phyloP scores from a whole-genome alignment of 164 flowering plant species.

The Chimonanthus praecox region DNA sequence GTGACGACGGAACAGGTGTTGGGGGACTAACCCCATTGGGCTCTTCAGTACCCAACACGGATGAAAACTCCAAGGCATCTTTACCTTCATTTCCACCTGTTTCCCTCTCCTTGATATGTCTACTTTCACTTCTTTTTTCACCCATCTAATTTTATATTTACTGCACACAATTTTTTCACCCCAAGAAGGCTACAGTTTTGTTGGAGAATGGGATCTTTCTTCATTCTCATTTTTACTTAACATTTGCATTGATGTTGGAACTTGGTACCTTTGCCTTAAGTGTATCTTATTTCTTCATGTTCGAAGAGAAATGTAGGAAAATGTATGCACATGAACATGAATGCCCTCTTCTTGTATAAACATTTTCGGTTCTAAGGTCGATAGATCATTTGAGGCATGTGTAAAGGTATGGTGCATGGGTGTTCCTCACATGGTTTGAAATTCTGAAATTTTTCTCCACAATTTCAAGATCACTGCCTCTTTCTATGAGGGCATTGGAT shows the following conservation, averaged over 20 bases:
- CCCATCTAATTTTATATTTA: background rate
- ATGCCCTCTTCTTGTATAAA: background rate
- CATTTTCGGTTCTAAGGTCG: background rate
- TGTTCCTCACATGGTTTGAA: background rate
- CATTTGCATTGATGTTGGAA: background rate
- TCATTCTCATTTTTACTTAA: background rate
- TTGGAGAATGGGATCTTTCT: background rate
- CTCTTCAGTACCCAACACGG: background rate
- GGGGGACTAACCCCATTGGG: constrained; percentile 5
- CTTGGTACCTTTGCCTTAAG: background rate
- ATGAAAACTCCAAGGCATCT: background rate
- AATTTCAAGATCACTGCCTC: no score
- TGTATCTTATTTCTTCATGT: no score
- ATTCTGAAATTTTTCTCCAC: background rate
- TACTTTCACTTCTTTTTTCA: background rate
- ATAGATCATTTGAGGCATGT: background rate
- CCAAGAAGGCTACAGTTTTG: background rate
- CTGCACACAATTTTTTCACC: background rate
- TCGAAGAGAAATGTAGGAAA: background rate
- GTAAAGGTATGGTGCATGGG: background rate
- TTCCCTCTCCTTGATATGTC: background rate
- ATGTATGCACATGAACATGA: background rate
- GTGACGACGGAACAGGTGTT: background rate
- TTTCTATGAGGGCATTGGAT: no score
- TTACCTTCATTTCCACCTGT: background rate